Evolutionary conservation across 176 grass and related monocot species (phyloP).

Genomic region (Eragrostis curvula): DNA sequence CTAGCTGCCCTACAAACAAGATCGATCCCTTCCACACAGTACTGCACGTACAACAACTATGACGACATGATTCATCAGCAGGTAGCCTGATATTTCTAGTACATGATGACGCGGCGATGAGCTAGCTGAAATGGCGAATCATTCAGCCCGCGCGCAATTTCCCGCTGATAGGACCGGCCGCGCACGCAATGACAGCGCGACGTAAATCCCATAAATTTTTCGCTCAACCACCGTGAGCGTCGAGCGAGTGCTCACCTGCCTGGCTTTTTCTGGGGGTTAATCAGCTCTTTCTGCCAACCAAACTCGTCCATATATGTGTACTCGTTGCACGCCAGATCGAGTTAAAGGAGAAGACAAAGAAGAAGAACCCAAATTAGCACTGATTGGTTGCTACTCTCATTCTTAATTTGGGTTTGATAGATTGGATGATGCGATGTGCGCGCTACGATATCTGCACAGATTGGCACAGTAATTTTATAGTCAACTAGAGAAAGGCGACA

Average conservation of each 20-base stretch:
- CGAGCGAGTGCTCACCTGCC: neutral
- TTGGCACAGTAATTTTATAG: constrained; percentile 19
- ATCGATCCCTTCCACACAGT: neutral
- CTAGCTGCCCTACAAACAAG: neutral
- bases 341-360: constrained; percentile 11
- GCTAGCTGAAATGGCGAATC: constrained; percentile 26
- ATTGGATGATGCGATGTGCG: neutral
- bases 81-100: constrained; percentile 27
- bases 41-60: neutral
- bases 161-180: constrained; percentile 27
- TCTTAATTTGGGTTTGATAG: neutral
- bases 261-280: neutral
- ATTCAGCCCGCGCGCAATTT: constrained; percentile 10
- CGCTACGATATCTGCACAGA: neutral
- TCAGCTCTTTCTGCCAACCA: neutral
- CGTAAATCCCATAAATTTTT: constrained; percentile 13
- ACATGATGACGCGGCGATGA: constrained; percentile 47
- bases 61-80: constrained; percentile 38
- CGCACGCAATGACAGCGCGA: constrained; percentile 28
- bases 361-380: neutral
- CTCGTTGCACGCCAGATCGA: constrained; percentile 6
- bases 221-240: constrained; percentile 28
- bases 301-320: neutral
- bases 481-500: constrained; percentile 23
- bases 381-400: neutral